phyloP scores from a whole-genome alignment of 805 yeast genomes.

The Cyberlindnera meyerae region DNA sequence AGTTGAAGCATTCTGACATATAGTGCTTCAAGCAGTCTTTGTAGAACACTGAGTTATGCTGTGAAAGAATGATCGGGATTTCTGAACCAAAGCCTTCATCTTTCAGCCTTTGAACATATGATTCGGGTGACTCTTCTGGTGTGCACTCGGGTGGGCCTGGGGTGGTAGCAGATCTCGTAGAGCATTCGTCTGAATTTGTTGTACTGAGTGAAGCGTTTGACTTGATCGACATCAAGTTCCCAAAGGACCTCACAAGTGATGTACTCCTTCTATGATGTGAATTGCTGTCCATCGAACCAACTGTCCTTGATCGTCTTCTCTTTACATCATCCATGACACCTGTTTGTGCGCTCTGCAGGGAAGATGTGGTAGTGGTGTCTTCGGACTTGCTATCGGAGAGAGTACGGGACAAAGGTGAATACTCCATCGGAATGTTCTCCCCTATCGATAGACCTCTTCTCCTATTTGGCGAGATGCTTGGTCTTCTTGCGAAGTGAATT shows the following conservation, averaged over 20 bases:
- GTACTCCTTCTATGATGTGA: slow-evolving; percentile 30
- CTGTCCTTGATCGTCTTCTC: slow-evolving; percentile 23
- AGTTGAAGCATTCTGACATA: slow-evolving; percentile 38
- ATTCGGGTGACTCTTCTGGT: slow-evolving; percentile 25
- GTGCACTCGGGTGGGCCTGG: slow-evolving; percentile 27
- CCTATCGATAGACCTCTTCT: background rate
- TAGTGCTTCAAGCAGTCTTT: slow-evolving; percentile 25
- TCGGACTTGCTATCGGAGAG: slow-evolving; percentile 16
- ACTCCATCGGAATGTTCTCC: background rate
- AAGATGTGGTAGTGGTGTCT: no score
- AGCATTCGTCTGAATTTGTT: slow-evolving; percentile 7
- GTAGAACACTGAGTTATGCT: slow-evolving; percentile 25
- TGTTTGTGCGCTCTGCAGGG: background rate
- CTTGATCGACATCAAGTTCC: slow-evolving; percentile 32
- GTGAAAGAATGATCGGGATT: slow-evolving; percentile 28
- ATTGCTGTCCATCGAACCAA: slow-evolving; percentile 25
- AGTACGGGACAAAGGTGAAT: slow-evolving; percentile 15
- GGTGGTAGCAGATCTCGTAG: slow-evolving; percentile 11
- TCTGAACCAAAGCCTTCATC: slow-evolving; percentile 29
- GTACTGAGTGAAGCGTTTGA: slow-evolving; percentile 12
- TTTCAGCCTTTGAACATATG: slow-evolving; percentile 25
- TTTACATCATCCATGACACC: slow-evolving; percentile 10
- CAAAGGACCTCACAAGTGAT: slow-evolving; percentile 34
- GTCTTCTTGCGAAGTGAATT: background rate
- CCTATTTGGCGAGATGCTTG: background rate